A percentile compares a stretch with the other conserved stretches of the same genome.
Conservation (phyloP, 1,284 basidiomycete species). For the Anthracocystis walkeri region DNA sequence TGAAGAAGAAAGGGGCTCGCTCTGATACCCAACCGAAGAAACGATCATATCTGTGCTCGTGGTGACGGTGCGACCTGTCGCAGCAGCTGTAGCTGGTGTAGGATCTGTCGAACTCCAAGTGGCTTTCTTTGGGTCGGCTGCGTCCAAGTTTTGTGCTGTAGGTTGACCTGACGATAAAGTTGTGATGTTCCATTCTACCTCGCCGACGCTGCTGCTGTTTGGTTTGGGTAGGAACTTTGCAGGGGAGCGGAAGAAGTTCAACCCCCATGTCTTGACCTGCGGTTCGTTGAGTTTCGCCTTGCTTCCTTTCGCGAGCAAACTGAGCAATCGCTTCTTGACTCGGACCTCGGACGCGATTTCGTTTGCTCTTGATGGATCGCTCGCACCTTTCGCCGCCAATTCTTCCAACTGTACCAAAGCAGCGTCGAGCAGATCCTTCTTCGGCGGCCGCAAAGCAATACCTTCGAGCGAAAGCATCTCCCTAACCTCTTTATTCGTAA, state of each 20-base stretch:
- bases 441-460: slow-evolving; percentile 75
- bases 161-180: slow-evolving; percentile 22
- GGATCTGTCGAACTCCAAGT: slow-evolving; percentile 26
- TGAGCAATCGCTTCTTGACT: slow-evolving; percentile 72
- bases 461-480: slow-evolving; percentile 86
- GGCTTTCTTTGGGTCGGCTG: slow-evolving; percentile 32
- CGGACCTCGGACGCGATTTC: slow-evolving; percentile 62
- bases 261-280: slow-evolving; percentile 53
- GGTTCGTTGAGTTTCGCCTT: slow-evolving; percentile 67
- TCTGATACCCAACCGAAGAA: slow-evolving; percentile 87
- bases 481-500: slow-evolving; percentile 92
- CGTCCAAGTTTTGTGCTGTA: slow-evolving; percentile 27
- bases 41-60: slow-evolving; percentile 82
- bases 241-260: slow-evolving; percentile 62
- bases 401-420: slow-evolving; percentile 59
- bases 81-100: slow-evolving; percentile 3
- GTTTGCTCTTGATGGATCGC: slow-evolving; percentile 12
- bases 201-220: slow-evolving; percentile 10
- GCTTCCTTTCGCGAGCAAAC: slow-evolving; percentile 79
- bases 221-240: slow-evolving; percentile 42
- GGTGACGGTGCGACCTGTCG: slow-evolving; percentile 75
- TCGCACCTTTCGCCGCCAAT: slow-evolving; percentile 28
- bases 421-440: slow-evolving; percentile 66
- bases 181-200: slow-evolving; percentile 60
- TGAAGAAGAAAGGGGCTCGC: slow-evolving; percentile 73